Evolutionary conservation across 192 early-diverging fungal genomes (phyloP).

Genomic region (Coemansia aciculifera): DNA sequence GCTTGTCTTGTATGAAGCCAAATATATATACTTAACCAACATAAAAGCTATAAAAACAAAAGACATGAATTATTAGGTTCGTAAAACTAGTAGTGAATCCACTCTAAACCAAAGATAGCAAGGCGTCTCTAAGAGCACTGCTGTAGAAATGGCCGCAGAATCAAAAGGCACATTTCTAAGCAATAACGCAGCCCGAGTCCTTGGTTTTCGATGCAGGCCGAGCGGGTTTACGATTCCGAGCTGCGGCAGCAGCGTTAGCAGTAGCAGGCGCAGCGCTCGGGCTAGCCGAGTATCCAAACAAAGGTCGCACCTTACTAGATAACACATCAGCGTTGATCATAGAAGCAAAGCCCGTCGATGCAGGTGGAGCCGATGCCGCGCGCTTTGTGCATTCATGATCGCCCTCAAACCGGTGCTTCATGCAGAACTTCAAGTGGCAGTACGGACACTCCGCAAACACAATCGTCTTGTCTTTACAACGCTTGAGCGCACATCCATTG

Average conservation of each 20-base stretch:
- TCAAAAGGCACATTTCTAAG: conserved; percentile 5
- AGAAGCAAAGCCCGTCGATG: conserved; percentile 14
- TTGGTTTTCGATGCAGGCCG: conserved; percentile 17
- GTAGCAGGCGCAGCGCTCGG: neutral
- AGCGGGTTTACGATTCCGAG: conserved; percentile 6
- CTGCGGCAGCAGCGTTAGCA: neutral
- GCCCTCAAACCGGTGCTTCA: conserved; percentile 74
- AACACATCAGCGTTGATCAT: conserved; percentile 6
- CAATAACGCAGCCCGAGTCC: conserved; percentile 35
- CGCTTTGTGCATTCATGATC: conserved; percentile 66
- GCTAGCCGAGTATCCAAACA: conserved; percentile 11
- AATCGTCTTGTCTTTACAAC: conserved; percentile 67
- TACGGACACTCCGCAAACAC: conserved; percentile 67
- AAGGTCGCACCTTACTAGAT: neutral
- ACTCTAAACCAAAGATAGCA: neutral
- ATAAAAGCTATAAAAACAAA: neutral
- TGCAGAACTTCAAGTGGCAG: conserved; percentile 69
- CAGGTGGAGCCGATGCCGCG: conserved; percentile 25
- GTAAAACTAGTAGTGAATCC: neutral
- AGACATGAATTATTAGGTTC: neutral
- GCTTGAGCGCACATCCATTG: conserved; percentile 62
- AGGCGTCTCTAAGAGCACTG: neutral
- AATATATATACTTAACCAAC: conserved; percentile 6
- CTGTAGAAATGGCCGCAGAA: neutral
- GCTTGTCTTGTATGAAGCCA: neutral